Evolutionary conservation across 2,329 filamentous ascomycete genomes (phyloP).

Genomic region (Monosporascus sp.): DNA sequence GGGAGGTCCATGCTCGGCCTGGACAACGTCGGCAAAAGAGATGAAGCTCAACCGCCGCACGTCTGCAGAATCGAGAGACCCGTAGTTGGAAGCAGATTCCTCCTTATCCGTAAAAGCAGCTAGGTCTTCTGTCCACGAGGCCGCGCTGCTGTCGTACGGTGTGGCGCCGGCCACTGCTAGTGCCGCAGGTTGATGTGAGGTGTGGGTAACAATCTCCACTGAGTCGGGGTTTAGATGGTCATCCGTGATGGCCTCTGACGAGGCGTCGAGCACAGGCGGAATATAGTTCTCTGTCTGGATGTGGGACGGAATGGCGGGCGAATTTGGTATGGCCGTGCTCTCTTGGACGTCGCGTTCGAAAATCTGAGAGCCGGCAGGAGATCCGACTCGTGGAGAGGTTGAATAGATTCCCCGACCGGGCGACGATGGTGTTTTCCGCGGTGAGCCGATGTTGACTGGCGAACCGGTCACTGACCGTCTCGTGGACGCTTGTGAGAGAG

Average conservation of each 20-base stretch:
- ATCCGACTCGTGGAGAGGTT: constrained; percentile 68
- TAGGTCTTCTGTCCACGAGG: constrained; percentile 54
- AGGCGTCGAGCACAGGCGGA: constrained; percentile 83
- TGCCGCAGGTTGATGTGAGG: constrained; percentile 73
- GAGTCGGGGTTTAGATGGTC: constrained; percentile 76
- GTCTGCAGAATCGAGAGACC: constrained; percentile 69
- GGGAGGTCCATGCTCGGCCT: constrained; percentile 67
- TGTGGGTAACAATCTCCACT: constrained; percentile 89
- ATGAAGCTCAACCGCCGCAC: constrained; percentile 87
- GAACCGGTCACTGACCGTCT: constrained; percentile 35
- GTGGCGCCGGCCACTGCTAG: constrained; percentile 54
- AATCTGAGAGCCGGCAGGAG: constrained; percentile 73
- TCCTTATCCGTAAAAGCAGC: constrained; percentile 48
- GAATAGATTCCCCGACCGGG: constrained; percentile 60
- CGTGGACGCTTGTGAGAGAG: constrained; percentile 31
- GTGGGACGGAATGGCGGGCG: constrained; percentile 84
- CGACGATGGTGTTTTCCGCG: constrained; percentile 51
- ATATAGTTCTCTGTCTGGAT: constrained; percentile 94
- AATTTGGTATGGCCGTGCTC: constrained; percentile 61
- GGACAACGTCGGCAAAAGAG: constrained; percentile 92
- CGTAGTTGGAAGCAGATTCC: constrained; percentile 70
- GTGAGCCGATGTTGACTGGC: constrained; percentile 35
- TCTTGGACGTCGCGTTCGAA: constrained; percentile 96
- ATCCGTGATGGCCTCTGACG: constrained; percentile 88
- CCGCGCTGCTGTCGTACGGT: constrained; percentile 36